A percentile compares a stretch with the other conserved stretches of the same genome.
Evolutionary conservation across 2,329 filamentous ascomycete genomes (phyloP).

Genomic region (Paramyrothecium roridum): DNA sequence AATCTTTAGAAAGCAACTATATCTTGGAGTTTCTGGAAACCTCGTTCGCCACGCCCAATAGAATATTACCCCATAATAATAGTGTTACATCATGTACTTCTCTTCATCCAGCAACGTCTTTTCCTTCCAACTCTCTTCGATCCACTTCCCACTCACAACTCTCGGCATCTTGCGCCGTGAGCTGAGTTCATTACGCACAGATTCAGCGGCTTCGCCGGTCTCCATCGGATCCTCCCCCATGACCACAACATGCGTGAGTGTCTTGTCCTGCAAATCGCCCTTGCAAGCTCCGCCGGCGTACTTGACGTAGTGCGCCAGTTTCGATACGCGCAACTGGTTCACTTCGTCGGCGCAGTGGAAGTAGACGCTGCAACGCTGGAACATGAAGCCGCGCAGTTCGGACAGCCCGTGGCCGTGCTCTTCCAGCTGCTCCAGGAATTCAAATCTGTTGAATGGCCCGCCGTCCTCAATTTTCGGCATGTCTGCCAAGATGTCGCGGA

Average conservation of each 20-base stretch:
- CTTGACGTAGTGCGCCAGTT: conserved; percentile 52
- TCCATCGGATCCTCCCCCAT: conserved; percentile 36
- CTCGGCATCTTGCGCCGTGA: conserved; percentile 55
- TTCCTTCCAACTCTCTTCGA: conserved; percentile 77
- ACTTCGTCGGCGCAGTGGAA: conserved; percentile 29
- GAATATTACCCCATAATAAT: not conserved
- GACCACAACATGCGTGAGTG: conserved; percentile 71
- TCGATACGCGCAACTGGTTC: conserved; percentile 32
- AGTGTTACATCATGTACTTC: conserved; percentile 35
- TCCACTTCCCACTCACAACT: conserved; percentile 68
- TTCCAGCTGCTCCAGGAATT: conserved; percentile 53
- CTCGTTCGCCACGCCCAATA: not conserved
- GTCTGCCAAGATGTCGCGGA: conserved; percentile 46
- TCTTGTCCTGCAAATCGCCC: conserved; percentile 44
- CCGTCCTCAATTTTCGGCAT: conserved; percentile 48
- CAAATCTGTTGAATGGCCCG: conserved; percentile 37
- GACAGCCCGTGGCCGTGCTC: conserved; percentile 52
- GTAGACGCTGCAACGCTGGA: conserved; percentile 41
- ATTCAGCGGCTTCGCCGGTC: conserved; percentile 31
- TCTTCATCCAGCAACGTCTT: conserved; percentile 80
- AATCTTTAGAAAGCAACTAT: too few species aligned
- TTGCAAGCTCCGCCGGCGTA: conserved; percentile 67
- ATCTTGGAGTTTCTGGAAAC: not conserved
- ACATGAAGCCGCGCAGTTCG: conserved; percentile 48
- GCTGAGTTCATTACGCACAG: conserved; percentile 45